These are phyloP conservation scores for Triticum urartu DNA, from an alignment of 176 grass and related monocot genomes.

Conservation along the genomic window DNA sequence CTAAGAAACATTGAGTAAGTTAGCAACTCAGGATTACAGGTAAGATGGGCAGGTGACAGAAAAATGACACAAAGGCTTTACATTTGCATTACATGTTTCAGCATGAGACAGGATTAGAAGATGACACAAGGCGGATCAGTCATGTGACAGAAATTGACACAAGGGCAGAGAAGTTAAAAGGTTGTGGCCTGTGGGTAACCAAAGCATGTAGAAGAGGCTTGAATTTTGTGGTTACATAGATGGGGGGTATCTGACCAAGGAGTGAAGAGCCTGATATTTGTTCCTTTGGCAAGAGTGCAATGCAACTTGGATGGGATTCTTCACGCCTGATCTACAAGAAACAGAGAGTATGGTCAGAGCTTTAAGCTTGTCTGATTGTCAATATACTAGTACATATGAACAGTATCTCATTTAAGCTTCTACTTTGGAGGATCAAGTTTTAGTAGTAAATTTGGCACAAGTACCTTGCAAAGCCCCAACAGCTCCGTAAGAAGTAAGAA, in stretches of 20 bases:
- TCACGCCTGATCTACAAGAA: conserved; percentile 86
- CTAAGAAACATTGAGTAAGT: conserved; percentile 38
- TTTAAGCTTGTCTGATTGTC: no score
- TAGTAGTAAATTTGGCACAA: conserved; percentile 18
- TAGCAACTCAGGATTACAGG: neutral
- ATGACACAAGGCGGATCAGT: neutral
- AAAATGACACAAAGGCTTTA: neutral
- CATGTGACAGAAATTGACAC: neutral
- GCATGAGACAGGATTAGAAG: neutral
- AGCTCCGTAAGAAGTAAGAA: conserved; percentile 53
- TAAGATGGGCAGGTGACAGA: neutral
- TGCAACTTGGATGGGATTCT: conserved; percentile 84
- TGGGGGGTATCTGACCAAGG: conserved; percentile 90
- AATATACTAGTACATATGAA: neutral
- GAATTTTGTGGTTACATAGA: conserved; percentile 71
- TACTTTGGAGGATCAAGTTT: neutral
- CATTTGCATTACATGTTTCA: conserved; percentile 10
- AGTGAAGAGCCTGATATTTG: conserved; percentile 59
- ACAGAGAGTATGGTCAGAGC: conserved; percentile 27
- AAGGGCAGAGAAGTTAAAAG: neutral
- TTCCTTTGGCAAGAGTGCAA: conserved; percentile 62
- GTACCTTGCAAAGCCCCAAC: conserved; percentile 83
- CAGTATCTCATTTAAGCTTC: neutral
- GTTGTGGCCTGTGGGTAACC: neutral
- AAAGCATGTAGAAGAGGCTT: neutral